These are phyloP conservation scores for Anisodus acutangulus DNA, from an alignment of 257 asterid genomes.

Conservation along the genomic window DNA sequence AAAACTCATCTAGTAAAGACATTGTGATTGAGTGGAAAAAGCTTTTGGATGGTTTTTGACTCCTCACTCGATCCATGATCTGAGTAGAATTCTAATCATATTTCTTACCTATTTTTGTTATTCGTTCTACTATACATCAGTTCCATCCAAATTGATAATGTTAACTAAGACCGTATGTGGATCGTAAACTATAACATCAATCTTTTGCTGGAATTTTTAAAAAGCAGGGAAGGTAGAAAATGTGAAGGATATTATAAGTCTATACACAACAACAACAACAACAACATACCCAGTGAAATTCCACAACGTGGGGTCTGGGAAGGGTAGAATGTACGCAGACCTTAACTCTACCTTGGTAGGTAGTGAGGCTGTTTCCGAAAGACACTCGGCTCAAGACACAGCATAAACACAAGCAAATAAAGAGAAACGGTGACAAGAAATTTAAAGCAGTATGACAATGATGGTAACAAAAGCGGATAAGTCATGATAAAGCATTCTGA, in stretches of 20 bases:
- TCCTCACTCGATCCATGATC: not conserved
- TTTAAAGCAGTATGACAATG: no score
- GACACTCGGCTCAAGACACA: no score
- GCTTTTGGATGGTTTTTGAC: slow-evolving; percentile 17
- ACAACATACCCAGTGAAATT: no score
- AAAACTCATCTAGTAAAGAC: not conserved
- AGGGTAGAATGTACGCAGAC: no score
- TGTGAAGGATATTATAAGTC: not conserved
- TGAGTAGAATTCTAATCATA: not conserved
- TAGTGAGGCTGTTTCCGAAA: no score
- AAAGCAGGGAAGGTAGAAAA: not conserved
- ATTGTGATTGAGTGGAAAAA: not conserved
- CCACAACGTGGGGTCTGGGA: no score
- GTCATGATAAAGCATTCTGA: no score
- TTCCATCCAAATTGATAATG: not conserved
- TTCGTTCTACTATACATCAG: not conserved
- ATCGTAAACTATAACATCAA: not conserved
- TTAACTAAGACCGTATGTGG: not conserved
- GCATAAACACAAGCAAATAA: no score
- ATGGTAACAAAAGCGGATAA: no score
- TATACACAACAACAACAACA: not conserved
- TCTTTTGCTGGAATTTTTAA: slow-evolving; percentile 9
- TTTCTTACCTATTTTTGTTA: not conserved
- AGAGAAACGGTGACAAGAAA: no score
- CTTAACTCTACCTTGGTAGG: no score